Evolutionary conservation across 2,329 filamentous ascomycete genomes (phyloP).

Genomic region (Didymella segeticola): DNA sequence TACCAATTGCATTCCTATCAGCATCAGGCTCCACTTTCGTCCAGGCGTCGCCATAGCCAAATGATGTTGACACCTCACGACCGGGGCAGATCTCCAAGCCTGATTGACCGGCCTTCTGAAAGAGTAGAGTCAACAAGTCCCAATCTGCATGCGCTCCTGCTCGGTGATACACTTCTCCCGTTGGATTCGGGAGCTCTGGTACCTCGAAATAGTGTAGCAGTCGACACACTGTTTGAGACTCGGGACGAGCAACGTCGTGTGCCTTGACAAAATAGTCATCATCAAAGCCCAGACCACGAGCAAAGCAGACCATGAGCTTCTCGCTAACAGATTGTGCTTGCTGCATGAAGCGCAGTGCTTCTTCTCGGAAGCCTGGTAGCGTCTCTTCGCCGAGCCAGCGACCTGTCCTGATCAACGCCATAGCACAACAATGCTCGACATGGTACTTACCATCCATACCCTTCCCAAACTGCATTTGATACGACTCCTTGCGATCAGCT

Average conservation of each 20-base stretch:
- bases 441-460: conserved; percentile 54
- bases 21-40: conserved; percentile 63
- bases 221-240: conserved; percentile 63
- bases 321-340: conserved; percentile 61
- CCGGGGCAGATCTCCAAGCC: conserved; percentile 71
- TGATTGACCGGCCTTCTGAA: conserved; percentile 66
- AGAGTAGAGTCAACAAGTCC: conserved; percentile 68
- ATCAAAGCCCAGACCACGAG: conserved; percentile 62
- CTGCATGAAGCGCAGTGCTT: conserved; percentile 61
- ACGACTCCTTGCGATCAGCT: conserved; percentile 67
- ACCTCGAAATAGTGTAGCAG: conserved; percentile 62
- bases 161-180: conserved; percentile 59
- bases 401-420: conserved; percentile 15
- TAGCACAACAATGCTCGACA: not conserved
- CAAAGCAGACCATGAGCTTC: conserved; percentile 65
- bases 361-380: conserved; percentile 58
- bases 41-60: conserved; percentile 67
- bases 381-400: conserved; percentile 59
- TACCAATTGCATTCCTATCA: conserved; percentile 27
- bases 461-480: conserved; percentile 68
- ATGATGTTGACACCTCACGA: conserved; percentile 65
- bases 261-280: conserved; percentile 64
- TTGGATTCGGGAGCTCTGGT: conserved; percentile 43
- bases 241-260: conserved; percentile 58
- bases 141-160: conserved; percentile 71